Percentiles rank a stretch among this genome's conserved stretches.
Conservation (phyloP, 805 yeast genomes). For the Yamadazyma paraphyllophila region DNA sequence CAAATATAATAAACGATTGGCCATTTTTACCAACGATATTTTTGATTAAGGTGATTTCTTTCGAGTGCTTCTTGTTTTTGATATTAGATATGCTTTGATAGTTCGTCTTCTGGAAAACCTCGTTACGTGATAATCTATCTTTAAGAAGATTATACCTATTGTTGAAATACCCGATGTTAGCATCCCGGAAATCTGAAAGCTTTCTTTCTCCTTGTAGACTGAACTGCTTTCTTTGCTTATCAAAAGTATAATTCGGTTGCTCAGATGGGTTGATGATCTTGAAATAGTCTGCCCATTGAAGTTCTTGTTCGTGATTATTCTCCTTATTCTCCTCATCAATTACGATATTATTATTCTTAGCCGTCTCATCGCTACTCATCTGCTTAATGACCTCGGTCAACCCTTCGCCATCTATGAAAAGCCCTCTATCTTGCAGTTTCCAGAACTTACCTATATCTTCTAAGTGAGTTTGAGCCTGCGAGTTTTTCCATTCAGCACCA, state of each 20-base stretch:
- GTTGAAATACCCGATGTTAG: constrained; percentile 41
- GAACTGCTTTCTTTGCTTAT: constrained; percentile 61
- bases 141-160: constrained; percentile 60
- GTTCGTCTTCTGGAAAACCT: constrained; percentile 59
- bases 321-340: constrained; percentile 22
- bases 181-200: constrained; percentile 17
- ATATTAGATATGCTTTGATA: constrained; percentile 45
- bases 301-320: constrained; percentile 22
- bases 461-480: constrained; percentile 57
- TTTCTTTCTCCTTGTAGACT: constrained; percentile 27
- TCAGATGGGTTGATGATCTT: constrained; percentile 59
- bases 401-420: constrained; percentile 78
- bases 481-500: constrained; percentile 85
- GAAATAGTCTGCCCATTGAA: constrained; percentile 72
- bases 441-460: constrained; percentile 80
- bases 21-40: constrained; percentile 86
- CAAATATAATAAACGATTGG: constrained; percentile 70
- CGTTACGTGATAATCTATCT: constrained; percentile 76
- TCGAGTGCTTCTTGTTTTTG: constrained; percentile 21
- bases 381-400: constrained; percentile 65
- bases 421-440: constrained; percentile 87
- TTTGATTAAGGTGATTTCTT: constrained; percentile 66
- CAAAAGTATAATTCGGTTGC: constrained; percentile 66
- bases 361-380: constrained; percentile 20
- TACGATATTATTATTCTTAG: constrained; percentile 8